These are phyloP conservation scores for Fusarium hainanense DNA, from an alignment of 2,329 filamentous ascomycete species.

Conservation along the genomic window DNA sequence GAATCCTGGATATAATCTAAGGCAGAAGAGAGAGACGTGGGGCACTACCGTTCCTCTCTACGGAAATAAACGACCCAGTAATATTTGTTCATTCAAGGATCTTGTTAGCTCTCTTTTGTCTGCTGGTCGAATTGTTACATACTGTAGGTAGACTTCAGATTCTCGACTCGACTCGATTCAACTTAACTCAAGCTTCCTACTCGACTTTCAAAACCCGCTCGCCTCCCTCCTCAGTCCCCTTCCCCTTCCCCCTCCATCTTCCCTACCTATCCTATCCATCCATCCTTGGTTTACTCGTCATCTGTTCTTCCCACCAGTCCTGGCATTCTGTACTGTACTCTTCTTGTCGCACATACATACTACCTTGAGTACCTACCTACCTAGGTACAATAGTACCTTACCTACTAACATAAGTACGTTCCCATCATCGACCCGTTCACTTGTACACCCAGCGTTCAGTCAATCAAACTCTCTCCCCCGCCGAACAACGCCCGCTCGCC, in stretches of 20 bases:
- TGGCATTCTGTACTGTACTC: slow-evolving; percentile 1
- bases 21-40: slow-evolving; percentile 10
- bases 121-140: neutral
- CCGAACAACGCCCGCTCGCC: slow-evolving; percentile 21
- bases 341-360: neutral
- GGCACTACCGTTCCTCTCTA: slow-evolving; percentile 22
- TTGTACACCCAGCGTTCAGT: slow-evolving; percentile 3
- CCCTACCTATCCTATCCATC: neutral
- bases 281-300: slow-evolving; percentile 10
- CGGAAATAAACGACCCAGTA: slow-evolving; percentile 30
- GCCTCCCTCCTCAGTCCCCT: slow-evolving; percentile 7
- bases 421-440: slow-evolving; percentile 5
- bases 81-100: slow-evolving; percentile 18
- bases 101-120: slow-evolving; percentile 10
- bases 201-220: slow-evolving; percentile 28
- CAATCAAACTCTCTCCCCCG: slow-evolving; percentile 10
- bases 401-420: neutral
- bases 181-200: slow-evolving; percentile 7
- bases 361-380: neutral
- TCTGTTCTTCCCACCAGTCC: neutral
- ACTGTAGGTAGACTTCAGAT: slow-evolving; percentile 12
- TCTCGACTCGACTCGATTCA: slow-evolving; percentile 18
- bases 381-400: neutral
- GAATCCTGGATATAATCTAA: neutral
- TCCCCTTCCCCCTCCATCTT: neutral